Evolutionary conservation across 139 green algal genomes (phyloP).

Genomic region (Chlamydomonas eustigma): DNA sequence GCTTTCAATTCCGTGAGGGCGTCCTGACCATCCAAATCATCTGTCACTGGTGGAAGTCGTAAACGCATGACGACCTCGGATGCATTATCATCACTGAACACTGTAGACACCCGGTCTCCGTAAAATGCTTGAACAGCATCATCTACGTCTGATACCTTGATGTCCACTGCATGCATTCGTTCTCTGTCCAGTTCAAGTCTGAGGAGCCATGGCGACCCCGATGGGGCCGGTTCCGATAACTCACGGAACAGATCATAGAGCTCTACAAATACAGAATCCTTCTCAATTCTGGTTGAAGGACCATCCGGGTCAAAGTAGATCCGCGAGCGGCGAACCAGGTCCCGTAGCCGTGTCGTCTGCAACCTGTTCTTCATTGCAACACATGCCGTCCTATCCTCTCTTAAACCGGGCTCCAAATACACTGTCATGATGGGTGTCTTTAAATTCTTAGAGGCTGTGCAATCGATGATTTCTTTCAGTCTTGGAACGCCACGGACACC

Average conservation of each 20-base stretch:
- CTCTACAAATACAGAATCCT: conserved; percentile 79
- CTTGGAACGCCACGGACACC: conserved; percentile 89
- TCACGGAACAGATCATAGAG: conserved; percentile 73
- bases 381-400: conserved; percentile 56
- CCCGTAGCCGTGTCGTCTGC: conserved; percentile 86
- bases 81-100: conserved; percentile 94
- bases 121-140: conserved; percentile 70
- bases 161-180: neutral
- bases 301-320: conserved; percentile 44
- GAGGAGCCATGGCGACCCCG: conserved; percentile 79
- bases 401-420: conserved; percentile 40
- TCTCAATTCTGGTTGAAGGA: conserved; percentile 56
- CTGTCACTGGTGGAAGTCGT: neutral
- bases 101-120: conserved; percentile 74
- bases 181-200: conserved; percentile 71
- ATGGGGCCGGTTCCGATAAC: conserved; percentile 37
- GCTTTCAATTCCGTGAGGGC: conserved; percentile 13
- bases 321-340: conserved; percentile 21
- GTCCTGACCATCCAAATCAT: neutral
- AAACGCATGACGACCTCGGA: conserved; percentile 77
- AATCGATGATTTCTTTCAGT: conserved; percentile 96
- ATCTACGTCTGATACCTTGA: conserved; percentile 1
- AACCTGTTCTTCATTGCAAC: conserved; percentile 74
- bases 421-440: conserved; percentile 89
- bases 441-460: conserved; percentile 85